Percentiles rank a stretch among this genome's conserved stretches.
Conservation (phyloP, 2,329 filamentous ascomycete species). For the Colletotrichum sp. region DNA sequence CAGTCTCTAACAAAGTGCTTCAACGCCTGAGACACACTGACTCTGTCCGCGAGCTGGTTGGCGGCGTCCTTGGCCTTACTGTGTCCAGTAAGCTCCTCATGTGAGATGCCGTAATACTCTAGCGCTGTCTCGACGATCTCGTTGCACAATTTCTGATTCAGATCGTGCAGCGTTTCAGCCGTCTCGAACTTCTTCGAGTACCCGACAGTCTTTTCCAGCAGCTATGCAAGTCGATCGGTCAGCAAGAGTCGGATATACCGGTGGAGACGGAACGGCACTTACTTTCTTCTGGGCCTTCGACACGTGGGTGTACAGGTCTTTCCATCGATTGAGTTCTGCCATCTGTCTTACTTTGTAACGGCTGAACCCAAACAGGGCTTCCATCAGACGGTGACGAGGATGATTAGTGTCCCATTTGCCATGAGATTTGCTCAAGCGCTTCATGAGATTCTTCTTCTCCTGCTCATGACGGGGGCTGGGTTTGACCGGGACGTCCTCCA, state of each 20-base stretch:
- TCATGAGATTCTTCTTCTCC: conserved; percentile 34
- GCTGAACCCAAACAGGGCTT: conserved; percentile 42
- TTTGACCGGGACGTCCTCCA: conserved; percentile 25
- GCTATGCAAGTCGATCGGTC: conserved; percentile 25
- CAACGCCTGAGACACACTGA: conserved; percentile 56
- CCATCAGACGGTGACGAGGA: conserved; percentile 42
- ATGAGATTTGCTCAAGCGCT: conserved; percentile 30
- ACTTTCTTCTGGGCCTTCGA: conserved; percentile 35
- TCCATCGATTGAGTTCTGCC: conserved; percentile 40
- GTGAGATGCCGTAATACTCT: conserved; percentile 48
- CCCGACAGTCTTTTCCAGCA: conserved; percentile 60
- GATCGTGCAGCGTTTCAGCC: conserved; percentile 44
- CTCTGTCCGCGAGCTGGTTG: conserved; percentile 46
- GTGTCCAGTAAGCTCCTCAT: conserved; percentile 49
- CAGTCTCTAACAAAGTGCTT: conserved; percentile 66
- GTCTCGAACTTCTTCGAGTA: conserved; percentile 60
- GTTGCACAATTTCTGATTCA: conserved; percentile 51
- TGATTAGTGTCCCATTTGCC: conserved; percentile 40
- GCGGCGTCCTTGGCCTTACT: conserved; percentile 40
- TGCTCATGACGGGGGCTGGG: conserved; percentile 30
- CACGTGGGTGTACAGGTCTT: conserved; percentile 40
- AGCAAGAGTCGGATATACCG: neutral
- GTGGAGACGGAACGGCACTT: too few species aligned
- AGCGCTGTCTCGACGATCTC: conserved; percentile 50
- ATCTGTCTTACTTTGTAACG: conserved; percentile 38